A percentile compares a stretch with the other conserved stretches of the same genome.
Evolutionary conservation across 306 rosid genomes (phyloP).

Genomic region (Rosa lucieae): DNA sequence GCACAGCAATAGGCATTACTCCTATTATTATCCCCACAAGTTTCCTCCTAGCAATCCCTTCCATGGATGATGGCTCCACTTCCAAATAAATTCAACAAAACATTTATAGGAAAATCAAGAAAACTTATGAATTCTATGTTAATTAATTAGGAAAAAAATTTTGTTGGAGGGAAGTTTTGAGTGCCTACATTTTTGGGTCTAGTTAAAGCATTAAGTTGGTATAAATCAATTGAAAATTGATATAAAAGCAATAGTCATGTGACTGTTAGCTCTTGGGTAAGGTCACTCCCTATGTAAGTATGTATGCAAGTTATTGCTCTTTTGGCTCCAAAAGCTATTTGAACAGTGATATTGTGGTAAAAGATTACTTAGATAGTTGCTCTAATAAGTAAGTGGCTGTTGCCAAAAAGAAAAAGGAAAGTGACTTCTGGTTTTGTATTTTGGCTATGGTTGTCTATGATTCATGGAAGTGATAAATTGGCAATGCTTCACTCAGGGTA

Average conservation of each 20-base stretch:
- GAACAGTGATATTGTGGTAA: not conserved
- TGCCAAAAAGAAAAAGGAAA: not conserved
- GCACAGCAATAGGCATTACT: not conserved
- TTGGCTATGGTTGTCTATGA: not conserved
- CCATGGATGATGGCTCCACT: not conserved
- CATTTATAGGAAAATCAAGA: not conserved
- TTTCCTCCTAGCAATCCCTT: not conserved
- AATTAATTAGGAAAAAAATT: not conserved
- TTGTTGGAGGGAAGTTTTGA: too few species aligned
- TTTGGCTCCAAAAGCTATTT: too few species aligned
- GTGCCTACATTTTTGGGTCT: too few species aligned
- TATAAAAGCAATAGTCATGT: not conserved
- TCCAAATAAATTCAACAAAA: not conserved
- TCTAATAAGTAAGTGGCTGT: not conserved
- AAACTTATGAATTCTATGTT: not conserved
- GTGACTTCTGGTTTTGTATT: not conserved
- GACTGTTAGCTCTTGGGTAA: not conserved
- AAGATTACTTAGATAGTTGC: not conserved
- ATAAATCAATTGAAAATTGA: not conserved
- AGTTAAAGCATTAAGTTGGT: not conserved
- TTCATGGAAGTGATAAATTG: not conserved
- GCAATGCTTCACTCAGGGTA: not conserved
- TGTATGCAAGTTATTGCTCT: too few species aligned
- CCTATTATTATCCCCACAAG: not conserved
- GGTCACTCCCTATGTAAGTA: too few species aligned